Evolutionary conservation across 148 eudicot genomes (phyloP).

Genomic region (Chenopodium suecicum): DNA sequence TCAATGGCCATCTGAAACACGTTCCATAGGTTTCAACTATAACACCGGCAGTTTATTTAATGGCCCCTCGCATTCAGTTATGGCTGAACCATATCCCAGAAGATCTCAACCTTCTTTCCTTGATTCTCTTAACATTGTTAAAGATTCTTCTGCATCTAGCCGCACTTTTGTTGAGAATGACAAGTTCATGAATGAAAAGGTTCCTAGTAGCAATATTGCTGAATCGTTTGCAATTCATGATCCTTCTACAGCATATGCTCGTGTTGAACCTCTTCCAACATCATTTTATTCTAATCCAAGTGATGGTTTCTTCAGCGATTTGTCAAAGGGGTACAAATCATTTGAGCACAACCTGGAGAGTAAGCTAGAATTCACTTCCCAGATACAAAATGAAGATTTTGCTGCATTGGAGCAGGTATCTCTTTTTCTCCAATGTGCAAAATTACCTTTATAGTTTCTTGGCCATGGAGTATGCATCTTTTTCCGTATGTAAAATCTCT

Average conservation of each 20-base stretch:
- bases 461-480: background rate
- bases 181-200: conserved; percentile 28
- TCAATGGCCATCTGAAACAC: conserved; percentile 45
- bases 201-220: conserved; percentile 33
- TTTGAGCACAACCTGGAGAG: conserved; percentile 38
- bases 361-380: conserved; percentile 43
- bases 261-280: conserved; percentile 30
- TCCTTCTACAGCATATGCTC: conserved; percentile 18
- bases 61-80: conserved; percentile 35
- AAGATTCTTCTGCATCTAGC: conserved; percentile 42
- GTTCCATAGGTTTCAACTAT: conserved; percentile 36
- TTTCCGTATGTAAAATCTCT: background rate
- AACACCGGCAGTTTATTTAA: conserved; percentile 34
- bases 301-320: conserved; percentile 34
- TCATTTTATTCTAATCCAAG: conserved; percentile 19
- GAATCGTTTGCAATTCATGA: conserved; percentile 39
- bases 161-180: conserved; percentile 36
- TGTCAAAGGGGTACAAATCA: conserved; percentile 27
- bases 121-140: conserved; percentile 68
- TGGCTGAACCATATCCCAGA: conserved; percentile 46
- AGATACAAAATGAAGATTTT: conserved; percentile 80
- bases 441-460: background rate
- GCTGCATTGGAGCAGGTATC: conserved; percentile 95
- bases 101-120: conserved; percentile 89
- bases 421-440: background rate